Conservation (phyloP, 305 asterid genomes). For the Fraxinus floribunda region DNA sequence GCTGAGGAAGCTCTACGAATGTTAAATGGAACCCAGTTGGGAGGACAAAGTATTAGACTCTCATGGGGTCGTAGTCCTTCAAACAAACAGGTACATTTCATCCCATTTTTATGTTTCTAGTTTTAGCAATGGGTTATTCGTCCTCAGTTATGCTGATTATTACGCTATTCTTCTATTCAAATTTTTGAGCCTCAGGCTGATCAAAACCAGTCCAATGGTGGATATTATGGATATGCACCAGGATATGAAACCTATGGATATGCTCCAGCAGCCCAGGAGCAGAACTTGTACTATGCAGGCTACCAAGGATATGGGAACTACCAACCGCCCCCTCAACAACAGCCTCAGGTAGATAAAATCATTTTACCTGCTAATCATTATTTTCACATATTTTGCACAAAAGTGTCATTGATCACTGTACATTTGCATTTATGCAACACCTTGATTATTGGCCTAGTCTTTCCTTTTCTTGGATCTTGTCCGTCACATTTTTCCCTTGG, state of each 20-base stretch:
- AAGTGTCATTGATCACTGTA: not conserved
- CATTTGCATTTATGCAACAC: not conserved
- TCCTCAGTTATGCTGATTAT: not conserved
- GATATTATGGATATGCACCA: slow-evolving; percentile 43
- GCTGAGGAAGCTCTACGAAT: slow-evolving; percentile 84
- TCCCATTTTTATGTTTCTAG: not conserved
- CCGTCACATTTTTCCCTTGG: not conserved
- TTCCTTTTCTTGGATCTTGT: not conserved
- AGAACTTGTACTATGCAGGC: slow-evolving; percentile 43
- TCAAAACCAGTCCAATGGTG: slow-evolving; percentile 41
- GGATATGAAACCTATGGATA: slow-evolving; percentile 52
- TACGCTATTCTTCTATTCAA: not conserved
- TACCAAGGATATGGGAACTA: slow-evolving; percentile 46
- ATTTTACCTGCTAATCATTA: not conserved
- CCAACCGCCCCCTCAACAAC: slow-evolving; percentile 37
- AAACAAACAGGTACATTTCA: slow-evolving; percentile 39
- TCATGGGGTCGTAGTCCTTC: slow-evolving; percentile 97
- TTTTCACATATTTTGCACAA: not conserved
- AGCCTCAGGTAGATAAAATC: slow-evolving; percentile 5
- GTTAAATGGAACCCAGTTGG: slow-evolving; percentile 73
- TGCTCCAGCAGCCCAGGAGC: slow-evolving; percentile 43
- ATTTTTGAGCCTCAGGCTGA: slow-evolving; percentile 38
- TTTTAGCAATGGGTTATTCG: not conserved
- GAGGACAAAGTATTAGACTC: slow-evolving; percentile 81
- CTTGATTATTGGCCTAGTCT: not conserved